Evolutionary conservation across 1,284 basidiomycete genomes (phyloP), one percentile per base, ranked within the genome.

Genomic region (Melampsora larici-populina): DNA sequence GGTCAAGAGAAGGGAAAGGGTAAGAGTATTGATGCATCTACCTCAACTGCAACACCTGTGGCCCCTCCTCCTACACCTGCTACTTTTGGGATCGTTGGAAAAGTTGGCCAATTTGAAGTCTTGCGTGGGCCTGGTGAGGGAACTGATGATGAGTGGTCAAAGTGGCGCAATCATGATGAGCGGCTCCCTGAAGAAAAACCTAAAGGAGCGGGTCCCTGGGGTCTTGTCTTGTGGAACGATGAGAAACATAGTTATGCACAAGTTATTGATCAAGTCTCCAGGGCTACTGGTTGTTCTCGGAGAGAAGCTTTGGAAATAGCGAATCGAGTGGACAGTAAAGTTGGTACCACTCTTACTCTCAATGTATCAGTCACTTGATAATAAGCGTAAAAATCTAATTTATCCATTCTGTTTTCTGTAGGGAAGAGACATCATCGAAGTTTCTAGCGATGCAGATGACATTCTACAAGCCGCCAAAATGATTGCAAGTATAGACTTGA

Each of bases 241-340:
- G 97, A 99, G 84, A 97, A 94, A 81, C 97, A 98, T 84, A 94
- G 93, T 1, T 92, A 92, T 81, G 90, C 91, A 71, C 93, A 98
- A 82, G 90, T 97, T 76, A 91, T 91, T 75, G 89, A 91, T 79
- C 88, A 95, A 78, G 86, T 97, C 7, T 86, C 87, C 66, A 91
- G 92, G 78, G 88, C 89, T 79, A 88, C 89, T 9, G 87, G 88
- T 78, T 86, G 88, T 75, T 84, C 88, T 26, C 86, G 86, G 33
- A 88, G 89, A 26, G 90, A 91, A 67, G 91, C 92, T 0, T 85
- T 87, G 7, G 88, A 87, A 5, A 86, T 91, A 46, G 90, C 89
- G 0, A 87, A 89, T 77, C 86, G 87, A 58, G 88, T 96, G 71
- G 94, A 97, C 83, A 89, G 91, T 63, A 87, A 85, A 78, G 83